phyloP scores from a whole-genome alignment of 208 protist genomes.

The Strigomonas culicis region DNA sequence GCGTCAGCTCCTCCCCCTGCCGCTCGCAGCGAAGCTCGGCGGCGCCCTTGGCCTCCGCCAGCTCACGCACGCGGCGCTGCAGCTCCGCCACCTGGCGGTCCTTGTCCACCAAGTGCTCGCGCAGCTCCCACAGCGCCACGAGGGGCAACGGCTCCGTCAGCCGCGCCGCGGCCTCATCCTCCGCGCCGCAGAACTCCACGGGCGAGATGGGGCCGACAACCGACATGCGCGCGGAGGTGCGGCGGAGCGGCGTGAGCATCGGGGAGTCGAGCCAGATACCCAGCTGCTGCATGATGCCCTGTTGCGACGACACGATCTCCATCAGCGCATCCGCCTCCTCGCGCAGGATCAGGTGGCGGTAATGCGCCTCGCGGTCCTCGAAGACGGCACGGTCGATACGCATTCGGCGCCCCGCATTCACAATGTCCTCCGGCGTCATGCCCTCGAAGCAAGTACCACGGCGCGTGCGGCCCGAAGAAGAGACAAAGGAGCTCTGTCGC shows the following conservation, averaged over 20 bases:
- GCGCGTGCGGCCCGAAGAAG: too few relatives aligned
- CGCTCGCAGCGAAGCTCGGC: too few relatives aligned
- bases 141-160: neutral
- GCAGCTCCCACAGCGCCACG: conserved; percentile 59
- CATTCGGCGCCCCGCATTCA: conserved; percentile 4
- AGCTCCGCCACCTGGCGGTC: conserved; percentile 90
- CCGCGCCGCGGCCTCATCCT: neutral
- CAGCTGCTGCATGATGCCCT: neutral
- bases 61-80: too few relatives aligned
- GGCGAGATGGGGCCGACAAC: too few relatives aligned
- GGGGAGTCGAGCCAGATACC: too few relatives aligned
- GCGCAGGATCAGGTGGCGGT: neutral
- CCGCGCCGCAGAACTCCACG: neutral
- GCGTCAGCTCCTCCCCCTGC: too few relatives aligned
- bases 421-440: neutral
- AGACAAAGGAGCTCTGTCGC: neutral
- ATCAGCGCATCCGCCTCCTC: conserved; percentile 6
- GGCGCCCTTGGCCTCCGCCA: too few relatives aligned
- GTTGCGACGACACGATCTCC: neutral
- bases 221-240: too few relatives aligned
- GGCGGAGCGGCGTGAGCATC: too few relatives aligned
- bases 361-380: neutral
- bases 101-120: conserved; percentile 73
- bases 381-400: conserved; percentile 2
- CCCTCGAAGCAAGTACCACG: too few relatives aligned